Evolutionary conservation across 1,284 basidiomycete genomes (phyloP).

Genomic region (Coniferiporia sulphurascens): DNA sequence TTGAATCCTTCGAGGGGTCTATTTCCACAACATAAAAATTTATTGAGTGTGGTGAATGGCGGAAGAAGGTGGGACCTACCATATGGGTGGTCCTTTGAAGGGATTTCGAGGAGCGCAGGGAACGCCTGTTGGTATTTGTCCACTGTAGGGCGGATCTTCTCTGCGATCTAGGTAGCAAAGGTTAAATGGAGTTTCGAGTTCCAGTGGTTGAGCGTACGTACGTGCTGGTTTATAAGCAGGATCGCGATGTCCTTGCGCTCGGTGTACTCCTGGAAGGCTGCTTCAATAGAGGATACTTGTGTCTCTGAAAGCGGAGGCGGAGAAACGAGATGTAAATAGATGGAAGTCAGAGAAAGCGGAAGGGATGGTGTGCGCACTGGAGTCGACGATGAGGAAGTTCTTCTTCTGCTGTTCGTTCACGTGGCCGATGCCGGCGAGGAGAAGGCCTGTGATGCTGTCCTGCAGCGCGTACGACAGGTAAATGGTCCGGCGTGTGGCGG

Average conservation of each 20-base stretch:
- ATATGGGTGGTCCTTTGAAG: constrained; percentile 91
- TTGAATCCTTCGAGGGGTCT: constrained; percentile 97
- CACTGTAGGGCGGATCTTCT: constrained; percentile 93
- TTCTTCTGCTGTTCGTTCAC: constrained; percentile 86
- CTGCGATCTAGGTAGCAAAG: constrained; percentile 65
- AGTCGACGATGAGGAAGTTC: constrained; percentile 92
- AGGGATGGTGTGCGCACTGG: constrained; percentile 52
- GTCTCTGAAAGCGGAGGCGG: constrained; percentile 66
- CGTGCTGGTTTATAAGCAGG: constrained; percentile 95
- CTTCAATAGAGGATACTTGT: constrained; percentile 82
- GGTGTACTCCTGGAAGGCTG: constrained; percentile 88
- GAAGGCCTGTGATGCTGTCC: constrained; percentile 93
- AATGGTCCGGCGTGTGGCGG: too few species aligned
- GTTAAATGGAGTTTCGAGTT: too few species aligned
- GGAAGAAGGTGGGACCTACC: constrained; percentile 41
- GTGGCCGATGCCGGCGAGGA: constrained; percentile 90
- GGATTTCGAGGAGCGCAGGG: constrained; percentile 96
- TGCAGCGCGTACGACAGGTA: constrained; percentile 32
- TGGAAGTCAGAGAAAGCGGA: neutral
- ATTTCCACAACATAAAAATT: constrained; percentile 13
- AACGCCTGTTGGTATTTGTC: constrained; percentile 96
- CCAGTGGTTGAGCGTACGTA: constrained; percentile 33
- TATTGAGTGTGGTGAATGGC: neutral
- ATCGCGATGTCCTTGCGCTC: constrained; percentile 93
- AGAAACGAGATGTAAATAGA: neutral